These are phyloP conservation scores for Kalaharituber pfeilii DNA, from an alignment of 2,329 filamentous ascomycete species.

Conservation along the genomic window DNA sequence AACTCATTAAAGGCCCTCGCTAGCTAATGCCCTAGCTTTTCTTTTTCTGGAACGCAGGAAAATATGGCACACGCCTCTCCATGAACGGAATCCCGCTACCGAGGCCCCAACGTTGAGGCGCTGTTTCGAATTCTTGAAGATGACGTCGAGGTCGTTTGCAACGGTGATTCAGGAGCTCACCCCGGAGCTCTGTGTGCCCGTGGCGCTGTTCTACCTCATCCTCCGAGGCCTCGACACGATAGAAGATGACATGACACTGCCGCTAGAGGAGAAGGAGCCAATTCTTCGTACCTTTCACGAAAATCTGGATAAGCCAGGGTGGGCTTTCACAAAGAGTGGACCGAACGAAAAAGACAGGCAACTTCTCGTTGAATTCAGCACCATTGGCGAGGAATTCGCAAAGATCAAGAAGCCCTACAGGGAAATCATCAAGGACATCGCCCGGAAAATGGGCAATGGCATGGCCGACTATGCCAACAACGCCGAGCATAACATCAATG, in stretches of 20 bases:
- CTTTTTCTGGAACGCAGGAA: conserved; percentile 62
- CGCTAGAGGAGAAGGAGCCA: conserved; percentile 65
- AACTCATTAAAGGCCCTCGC: conserved; percentile 1
- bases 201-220: conserved; percentile 82
- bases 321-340: conserved; percentile 74
- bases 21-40: conserved; percentile 10
- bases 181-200: conserved; percentile 75
- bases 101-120: conserved; percentile 56
- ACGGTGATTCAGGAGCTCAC: conserved; percentile 92
- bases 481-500: conserved; percentile 60
- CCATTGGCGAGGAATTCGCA: conserved; percentile 71
- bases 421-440: conserved; percentile 81
- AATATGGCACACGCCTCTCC: conserved; percentile 87
- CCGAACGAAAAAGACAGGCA: conserved; percentile 89
- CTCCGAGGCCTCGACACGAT: conserved; percentile 92
- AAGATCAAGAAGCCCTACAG: conserved; percentile 71
- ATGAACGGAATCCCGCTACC: conserved; percentile 58
- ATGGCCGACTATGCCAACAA: conserved; percentile 94
- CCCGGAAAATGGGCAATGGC: conserved; percentile 86
- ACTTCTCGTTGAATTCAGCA: conserved; percentile 79
- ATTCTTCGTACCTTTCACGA: conserved; percentile 67
- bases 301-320: conserved; percentile 64
- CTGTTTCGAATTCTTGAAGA: conserved; percentile 72
- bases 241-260: conserved; percentile 93
- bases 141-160: conserved; percentile 84